These are phyloP conservation scores for Skeletonema potamos DNA, from an alignment of 108 stramenopile genomes.

Conservation along the genomic window DNA sequence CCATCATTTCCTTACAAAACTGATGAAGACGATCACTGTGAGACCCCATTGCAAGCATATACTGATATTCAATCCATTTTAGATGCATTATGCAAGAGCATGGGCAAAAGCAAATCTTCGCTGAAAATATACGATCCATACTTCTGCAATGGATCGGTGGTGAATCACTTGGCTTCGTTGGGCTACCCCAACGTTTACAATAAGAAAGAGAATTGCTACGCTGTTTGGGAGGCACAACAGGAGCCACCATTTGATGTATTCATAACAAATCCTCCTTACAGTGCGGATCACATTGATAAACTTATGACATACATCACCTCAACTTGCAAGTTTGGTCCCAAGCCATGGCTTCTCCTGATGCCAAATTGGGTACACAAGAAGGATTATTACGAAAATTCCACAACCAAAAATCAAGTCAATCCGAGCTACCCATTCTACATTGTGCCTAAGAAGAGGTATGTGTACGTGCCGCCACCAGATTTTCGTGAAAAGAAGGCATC, in stretches of 20 bases:
- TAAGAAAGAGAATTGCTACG: constrained; percentile 78
- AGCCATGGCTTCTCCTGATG: constrained; percentile 64
- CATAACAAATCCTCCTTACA: constrained; percentile 97
- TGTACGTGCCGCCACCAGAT: constrained; percentile 79
- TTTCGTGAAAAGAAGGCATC: constrained; percentile 80
- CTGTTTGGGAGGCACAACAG: constrained; percentile 52
- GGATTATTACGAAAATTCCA: constrained; percentile 66
- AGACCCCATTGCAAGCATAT: constrained; percentile 92
- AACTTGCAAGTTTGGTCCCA: constrained; percentile 36
- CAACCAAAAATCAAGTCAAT: constrained; percentile 13
- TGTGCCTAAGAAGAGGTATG: constrained; percentile 86
- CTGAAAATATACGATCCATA: constrained; percentile 96
- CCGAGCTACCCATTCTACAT: constrained; percentile 72
- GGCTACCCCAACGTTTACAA: constrained; percentile 93
- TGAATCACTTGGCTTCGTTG: constrained; percentile 64
- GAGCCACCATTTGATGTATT: constrained; percentile 85
- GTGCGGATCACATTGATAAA: constrained; percentile 87
- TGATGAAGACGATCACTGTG: constrained; percentile 94
- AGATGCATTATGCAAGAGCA: constrained; percentile 35
- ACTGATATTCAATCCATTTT: constrained; percentile 82
- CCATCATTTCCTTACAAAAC: constrained; percentile 72
- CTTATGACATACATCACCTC: constrained; percentile 70
- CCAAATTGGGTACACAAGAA: constrained; percentile 88
- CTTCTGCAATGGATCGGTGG: constrained; percentile 93
- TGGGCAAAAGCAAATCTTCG: background rate